Base-by-base conservation (phyloP, 345 rosid genomes). In the Geranium rotundifolium region DNA sequence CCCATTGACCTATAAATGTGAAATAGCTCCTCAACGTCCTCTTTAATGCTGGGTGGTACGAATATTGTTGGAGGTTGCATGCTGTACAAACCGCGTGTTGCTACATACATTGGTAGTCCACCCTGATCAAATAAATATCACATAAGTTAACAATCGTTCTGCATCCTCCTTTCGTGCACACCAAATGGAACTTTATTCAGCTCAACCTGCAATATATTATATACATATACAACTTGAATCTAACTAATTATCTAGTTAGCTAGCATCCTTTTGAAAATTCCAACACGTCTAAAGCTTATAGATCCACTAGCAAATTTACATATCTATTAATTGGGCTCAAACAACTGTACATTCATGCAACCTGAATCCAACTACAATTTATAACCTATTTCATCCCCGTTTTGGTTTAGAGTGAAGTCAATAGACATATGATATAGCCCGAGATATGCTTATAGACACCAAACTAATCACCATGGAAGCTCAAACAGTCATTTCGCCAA, bases 71-170 rank as follows among this genome's bases (percentile, higher is more conserved):
- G 96, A 57, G 96, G 97, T 79, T 89, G 89, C 64, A 89, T 82
- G 77, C 79, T 92, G 76, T 89, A 89, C 74, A 92, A 71, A 12
- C 90, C 88, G 60, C 96, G 95, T 66, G 87, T 84, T 2, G 96
- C 98, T 14, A 87, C 88, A 70, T 87, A 92, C 95, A 89, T 87
- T 0, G 98, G 96, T 56, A 89, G 49, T 30, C 98, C 97, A 7
- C 98, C 95, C 95, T 89, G 75, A 60, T 31, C 17, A 58, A 37
- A 29, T 17, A 50, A 54, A 67, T 17, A 61, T 4, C 20, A 63
- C 19, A 19, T 9, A 56, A 27, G 19, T 18, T 4, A 13, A 56
- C 27, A 19, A 56, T 56, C 59, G 17, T 8, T 34, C 41, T 4
- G 41, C 10, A 8, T 34, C 41, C 41, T 4, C 7, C 3, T 34